phyloP scores from a whole-genome alignment of 192 early-diverging fungal species.

The Coemansia sp. region DNA sequence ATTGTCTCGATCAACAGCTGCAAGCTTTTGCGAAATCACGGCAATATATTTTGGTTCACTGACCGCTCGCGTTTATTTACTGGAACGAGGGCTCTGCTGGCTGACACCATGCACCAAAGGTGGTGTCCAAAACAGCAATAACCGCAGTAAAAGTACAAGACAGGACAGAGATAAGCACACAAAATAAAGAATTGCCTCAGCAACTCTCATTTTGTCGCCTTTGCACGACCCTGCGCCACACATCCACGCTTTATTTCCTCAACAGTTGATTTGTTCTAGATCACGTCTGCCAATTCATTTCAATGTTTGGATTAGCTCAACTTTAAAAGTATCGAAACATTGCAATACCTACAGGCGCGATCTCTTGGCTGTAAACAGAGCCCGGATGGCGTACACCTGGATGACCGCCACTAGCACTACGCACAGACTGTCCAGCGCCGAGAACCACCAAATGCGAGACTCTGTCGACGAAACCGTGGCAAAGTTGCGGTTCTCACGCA shows the following conservation, averaged over 20 bases:
- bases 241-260: background rate
- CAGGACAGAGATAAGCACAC: background rate
- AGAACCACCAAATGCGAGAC: constrained; percentile 91
- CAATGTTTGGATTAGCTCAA: background rate
- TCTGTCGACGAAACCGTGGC: constrained; percentile 86
- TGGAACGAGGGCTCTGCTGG: background rate
- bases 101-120: constrained; percentile 2
- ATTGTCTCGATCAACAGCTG: background rate
- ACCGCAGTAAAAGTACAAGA: background rate
- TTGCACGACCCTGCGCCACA: background rate
- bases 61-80: background rate
- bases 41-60: background rate
- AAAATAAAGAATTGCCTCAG: constrained; percentile 3
- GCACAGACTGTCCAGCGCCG: constrained; percentile 68
- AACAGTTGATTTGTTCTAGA: background rate
- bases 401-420: constrained; percentile 82
- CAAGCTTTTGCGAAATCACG: background rate
- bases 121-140: background rate
- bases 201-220: background rate
- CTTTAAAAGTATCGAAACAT: background rate
- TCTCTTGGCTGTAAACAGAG: constrained; percentile 81
- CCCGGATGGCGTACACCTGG: constrained; percentile 94
- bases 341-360: constrained; percentile 24
- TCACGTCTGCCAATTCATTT: background rate
- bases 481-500: constrained; percentile 88